Conservation (phyloP, 2,329 filamentous ascomycete genomes). For the Hypoxylon sp. region DNA sequence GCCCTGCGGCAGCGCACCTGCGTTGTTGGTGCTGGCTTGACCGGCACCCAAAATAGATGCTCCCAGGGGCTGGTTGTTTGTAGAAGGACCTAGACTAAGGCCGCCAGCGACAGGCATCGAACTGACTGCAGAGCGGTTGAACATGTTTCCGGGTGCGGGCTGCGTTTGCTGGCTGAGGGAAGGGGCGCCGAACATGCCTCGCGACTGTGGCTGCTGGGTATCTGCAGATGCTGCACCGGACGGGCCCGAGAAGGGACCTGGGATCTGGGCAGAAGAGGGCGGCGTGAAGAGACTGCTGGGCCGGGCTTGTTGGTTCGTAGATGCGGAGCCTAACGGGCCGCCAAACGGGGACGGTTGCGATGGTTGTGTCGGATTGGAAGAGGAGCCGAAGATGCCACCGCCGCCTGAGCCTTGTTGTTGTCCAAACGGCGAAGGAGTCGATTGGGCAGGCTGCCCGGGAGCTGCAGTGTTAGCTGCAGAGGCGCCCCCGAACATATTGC, state of each 20-base stretch:
- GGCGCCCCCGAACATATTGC: slow-evolving; percentile 20
- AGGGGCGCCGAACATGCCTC: slow-evolving; percentile 18
- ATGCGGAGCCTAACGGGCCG: neutral
- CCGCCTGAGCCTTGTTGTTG: slow-evolving; percentile 9
- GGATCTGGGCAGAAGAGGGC: slow-evolving; percentile 4
- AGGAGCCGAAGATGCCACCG: slow-evolving; percentile 18
- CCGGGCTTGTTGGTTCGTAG: slow-evolving; percentile 19
- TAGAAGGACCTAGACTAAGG: slow-evolving; percentile 27
- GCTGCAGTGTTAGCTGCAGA: slow-evolving; percentile 13
- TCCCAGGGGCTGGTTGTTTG: slow-evolving; percentile 30
- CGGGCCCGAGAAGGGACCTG: slow-evolving; percentile 22
- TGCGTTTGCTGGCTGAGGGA: slow-evolving; percentile 12
- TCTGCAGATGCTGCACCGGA: slow-evolving; percentile 19
- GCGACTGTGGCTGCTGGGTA: slow-evolving; percentile 8
- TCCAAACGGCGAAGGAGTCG: slow-evolving; percentile 12
- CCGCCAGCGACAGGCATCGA: slow-evolving; percentile 17
- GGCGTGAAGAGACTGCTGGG: slow-evolving; percentile 20
- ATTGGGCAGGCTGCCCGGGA: slow-evolving; percentile 14
- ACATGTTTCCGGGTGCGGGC: slow-evolving; percentile 18
- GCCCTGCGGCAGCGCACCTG: slow-evolving; percentile 39
- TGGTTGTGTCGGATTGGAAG: neutral
- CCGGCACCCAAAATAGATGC: slow-evolving; percentile 37
- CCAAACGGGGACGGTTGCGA: neutral
- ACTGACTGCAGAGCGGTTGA: slow-evolving; percentile 25
- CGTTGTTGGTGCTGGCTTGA: slow-evolving; percentile 36